Conservation (phyloP, 345 rosid genomes). For the Leavenworthia alabamica region DNA sequence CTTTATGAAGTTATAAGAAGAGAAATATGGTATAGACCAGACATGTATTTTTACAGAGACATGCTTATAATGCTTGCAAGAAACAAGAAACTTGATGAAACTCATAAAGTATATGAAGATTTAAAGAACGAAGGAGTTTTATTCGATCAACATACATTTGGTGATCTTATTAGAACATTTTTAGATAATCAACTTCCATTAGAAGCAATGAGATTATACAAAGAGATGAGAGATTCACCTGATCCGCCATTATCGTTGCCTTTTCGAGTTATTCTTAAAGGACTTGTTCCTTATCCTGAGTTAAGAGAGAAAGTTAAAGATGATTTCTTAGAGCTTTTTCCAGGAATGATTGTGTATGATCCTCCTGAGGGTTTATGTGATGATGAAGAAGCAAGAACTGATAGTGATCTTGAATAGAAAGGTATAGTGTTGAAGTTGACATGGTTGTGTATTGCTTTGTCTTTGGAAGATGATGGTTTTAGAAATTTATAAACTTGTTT, state of each 20-base stretch:
- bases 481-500: not conserved
- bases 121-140: constrained; percentile 66
- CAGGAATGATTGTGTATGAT: constrained; percentile 77
- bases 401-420: constrained; percentile 38
- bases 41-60: constrained; percentile 87
- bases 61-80: constrained; percentile 94
- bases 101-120: constrained; percentile 70
- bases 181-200: constrained; percentile 54
- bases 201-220: constrained; percentile 73
- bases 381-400: constrained; percentile 38
- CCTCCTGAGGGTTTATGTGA: constrained; percentile 70
- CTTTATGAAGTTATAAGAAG: constrained; percentile 69
- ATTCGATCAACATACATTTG: constrained; percentile 88
- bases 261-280: constrained; percentile 83
- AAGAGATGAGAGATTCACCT: constrained; percentile 85
- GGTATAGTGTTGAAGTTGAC: not conserved
- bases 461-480: not conserved
- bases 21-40: constrained; percentile 93
- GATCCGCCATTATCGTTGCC: constrained; percentile 81
- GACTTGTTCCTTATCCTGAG: constrained; percentile 80
- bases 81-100: constrained; percentile 61
- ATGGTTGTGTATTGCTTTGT: not conserved
- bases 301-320: constrained; percentile 71
- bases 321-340: constrained; percentile 86
- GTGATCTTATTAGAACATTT: constrained; percentile 71